Evolutionary conservation across 2,329 filamentous ascomycete species (phyloP), one percentile per base, ranked within the genome.

Genomic region (Fusarium sp.): DNA sequence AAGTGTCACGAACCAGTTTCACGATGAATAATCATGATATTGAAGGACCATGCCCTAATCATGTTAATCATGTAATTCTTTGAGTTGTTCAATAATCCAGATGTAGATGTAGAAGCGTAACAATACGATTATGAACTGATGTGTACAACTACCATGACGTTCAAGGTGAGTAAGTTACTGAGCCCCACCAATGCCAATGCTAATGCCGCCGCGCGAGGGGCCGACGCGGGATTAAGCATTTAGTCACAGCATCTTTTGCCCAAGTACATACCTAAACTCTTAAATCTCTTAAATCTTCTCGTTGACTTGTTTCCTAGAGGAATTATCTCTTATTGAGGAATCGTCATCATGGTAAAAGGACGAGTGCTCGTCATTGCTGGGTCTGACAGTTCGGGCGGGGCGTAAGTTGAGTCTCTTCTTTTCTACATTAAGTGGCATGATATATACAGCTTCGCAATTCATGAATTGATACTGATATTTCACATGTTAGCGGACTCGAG

Each of bases 341-440:
- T 2, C 40, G n/a, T 39, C 51, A 68, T 22, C 36, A 84, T 84
- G 83, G 71, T 72, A 2, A 71, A 76, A 31, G 80, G 80, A 64
- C 81, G 90, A 62, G 89, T 97, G 45, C 83, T 97, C 58, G 88
- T 96, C 19, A 92, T 97, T 74, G 94, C 94, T 50, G 94, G 94
- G 67, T 97, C 94, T 26, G 94, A 97, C 81, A 93, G 92, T 81
- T 97, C 94, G 28, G 94, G 94, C 75, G 94, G 94, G 83, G 94
- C 94, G 92, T 88, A 78, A 79, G 85, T 87, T 52, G 40, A 47
- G 10, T 47, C 43, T 34, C 38, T 51, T 26, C 38, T 51, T 26
- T 36, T 21, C 11, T 8, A 19, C 14, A 21, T 24, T 57, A 33
- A 36, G 34, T 56, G 53, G 47, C 54, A 65, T 34, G 49, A 69